Percentiles rank a stretch among this genome's conserved stretches.
These are phyloP conservation scores for Moesziomyces parantarcticus DNA, from an alignment of 1,284 basidiomycete genomes.

Conservation along the genomic window DNA sequence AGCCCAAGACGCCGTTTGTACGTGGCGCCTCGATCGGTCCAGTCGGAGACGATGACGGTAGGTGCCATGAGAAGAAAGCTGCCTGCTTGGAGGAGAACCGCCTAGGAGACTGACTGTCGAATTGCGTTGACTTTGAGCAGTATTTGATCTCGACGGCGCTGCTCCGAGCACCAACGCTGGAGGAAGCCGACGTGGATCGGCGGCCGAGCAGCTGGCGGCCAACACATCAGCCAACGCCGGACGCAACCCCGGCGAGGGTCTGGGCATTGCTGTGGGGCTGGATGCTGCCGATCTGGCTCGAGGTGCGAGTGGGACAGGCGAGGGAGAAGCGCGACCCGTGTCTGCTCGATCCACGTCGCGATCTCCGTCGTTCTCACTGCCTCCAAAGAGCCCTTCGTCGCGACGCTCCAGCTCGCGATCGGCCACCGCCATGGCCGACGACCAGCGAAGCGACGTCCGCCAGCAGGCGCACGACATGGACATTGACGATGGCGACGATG, in stretches of 20 bases:
- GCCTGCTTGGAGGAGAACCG: too few relatives aligned
- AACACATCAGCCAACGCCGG: constrained; percentile 62
- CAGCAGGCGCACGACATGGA: constrained; percentile 50
- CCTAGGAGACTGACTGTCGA: too few relatives aligned
- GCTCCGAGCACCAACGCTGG: constrained; percentile 17
- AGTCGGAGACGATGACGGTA: constrained; percentile 57
- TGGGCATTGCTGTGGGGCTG: constrained; percentile 46
- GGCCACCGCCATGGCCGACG: constrained; percentile 35
- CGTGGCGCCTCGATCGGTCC: constrained; percentile 51
- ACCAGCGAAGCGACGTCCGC: constrained; percentile 48
- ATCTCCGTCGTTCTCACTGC: constrained; percentile 54
- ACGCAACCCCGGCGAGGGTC: constrained; percentile 16
- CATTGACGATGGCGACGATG: constrained; percentile 37
- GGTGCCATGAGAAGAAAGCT: constrained; percentile 8
- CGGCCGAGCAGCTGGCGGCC: constrained; percentile 53
- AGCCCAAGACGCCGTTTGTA: constrained; percentile 68
- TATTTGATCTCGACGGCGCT: constrained; percentile 54
- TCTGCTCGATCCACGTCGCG: constrained; percentile 35
- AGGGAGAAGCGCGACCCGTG: constrained; percentile 7
- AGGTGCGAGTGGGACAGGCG: not conserved
- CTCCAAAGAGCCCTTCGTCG: constrained; percentile 49
- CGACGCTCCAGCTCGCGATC: constrained; percentile 55
- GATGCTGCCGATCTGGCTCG: constrained; percentile 52
- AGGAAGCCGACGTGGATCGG: constrained; percentile 32
- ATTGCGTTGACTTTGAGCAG: constrained; percentile 8